A percentile compares a stretch with the other conserved stretches of the same genome.
Conservation (phyloP, 148 eudicot genomes). For the Vaccinium macrocarpon region DNA sequence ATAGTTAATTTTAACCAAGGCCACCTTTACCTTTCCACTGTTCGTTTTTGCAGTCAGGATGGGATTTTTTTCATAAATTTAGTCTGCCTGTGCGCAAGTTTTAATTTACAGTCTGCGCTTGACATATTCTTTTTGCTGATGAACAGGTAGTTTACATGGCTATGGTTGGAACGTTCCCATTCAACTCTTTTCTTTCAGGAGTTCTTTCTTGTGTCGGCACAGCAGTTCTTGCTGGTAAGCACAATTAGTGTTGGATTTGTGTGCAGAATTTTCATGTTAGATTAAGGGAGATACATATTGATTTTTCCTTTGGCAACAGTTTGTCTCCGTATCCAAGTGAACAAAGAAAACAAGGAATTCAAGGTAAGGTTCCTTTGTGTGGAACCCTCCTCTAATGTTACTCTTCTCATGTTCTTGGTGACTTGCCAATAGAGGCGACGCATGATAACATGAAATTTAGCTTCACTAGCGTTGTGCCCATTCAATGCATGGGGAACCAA, state of each 20-base stretch:
- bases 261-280: background rate
- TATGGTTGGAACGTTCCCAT: slow-evolving; percentile 90
- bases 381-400: background rate
- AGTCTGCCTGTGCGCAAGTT: background rate
- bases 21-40: background rate
- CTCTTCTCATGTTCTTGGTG: background rate
- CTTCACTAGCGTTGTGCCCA: background rate
- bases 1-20: background rate
- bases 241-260: slow-evolving; percentile 3
- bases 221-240: slow-evolving; percentile 98
- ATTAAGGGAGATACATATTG: background rate
- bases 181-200: slow-evolving; percentile 96
- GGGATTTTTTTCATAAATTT: background rate
- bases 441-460: background rate
- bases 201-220: slow-evolving; percentile 96
- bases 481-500: too few species aligned
- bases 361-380: slow-evolving; percentile 51
- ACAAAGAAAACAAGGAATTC: slow-evolving; percentile 98
- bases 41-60: background rate
- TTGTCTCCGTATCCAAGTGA: slow-evolving; percentile 95
- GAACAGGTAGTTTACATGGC: slow-evolving; percentile 90
- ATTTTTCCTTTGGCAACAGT: slow-evolving; percentile 40
- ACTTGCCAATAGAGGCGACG: background rate
- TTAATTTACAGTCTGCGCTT: background rate
- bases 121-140: slow-evolving; percentile 13